These are phyloP conservation scores for bread wheat (Triticum aestivum) DNA, from an alignment of 176 grass and related monocot genomes.

Conservation along the genomic window DNA sequence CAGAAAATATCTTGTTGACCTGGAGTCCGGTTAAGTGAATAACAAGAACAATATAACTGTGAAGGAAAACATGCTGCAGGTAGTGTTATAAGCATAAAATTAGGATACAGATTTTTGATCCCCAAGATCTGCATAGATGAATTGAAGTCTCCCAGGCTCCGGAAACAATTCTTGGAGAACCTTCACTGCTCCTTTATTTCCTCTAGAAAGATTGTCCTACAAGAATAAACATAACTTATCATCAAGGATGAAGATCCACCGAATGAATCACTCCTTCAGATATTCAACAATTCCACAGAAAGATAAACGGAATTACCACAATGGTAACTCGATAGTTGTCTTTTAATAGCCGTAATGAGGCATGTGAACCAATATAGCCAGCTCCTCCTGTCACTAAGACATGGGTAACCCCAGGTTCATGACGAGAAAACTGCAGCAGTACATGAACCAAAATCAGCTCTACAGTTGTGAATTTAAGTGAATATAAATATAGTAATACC, in stretches of 20 bases:
- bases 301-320: conserved; percentile 59
- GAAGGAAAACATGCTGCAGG: background rate
- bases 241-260: conserved; percentile 9
- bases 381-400: conserved; percentile 82
- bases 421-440: conserved; percentile 69
- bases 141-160: conserved; percentile 67
- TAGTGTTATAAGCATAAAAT: conserved; percentile 29
- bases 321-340: conserved; percentile 77
- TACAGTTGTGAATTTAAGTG: background rate
- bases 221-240: background rate
- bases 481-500: background rate
- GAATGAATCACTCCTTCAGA: conserved; percentile 20
- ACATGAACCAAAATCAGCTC: conserved; percentile 13
- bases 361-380: conserved; percentile 90
- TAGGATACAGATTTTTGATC: conserved; percentile 77
- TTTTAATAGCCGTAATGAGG: conserved; percentile 64
- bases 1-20: conserved; percentile 71
- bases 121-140: conserved; percentile 77
- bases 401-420: conserved; percentile 69
- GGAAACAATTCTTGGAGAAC: conserved; percentile 70
- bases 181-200: conserved; percentile 74
- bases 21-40: conserved; percentile 46
- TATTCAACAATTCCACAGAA: conserved; percentile 7
- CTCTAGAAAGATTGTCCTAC: conserved; percentile 86
- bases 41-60: background rate